Evolutionary conservation across 2,329 filamentous ascomycete species (phyloP).

Genomic region (Sporothrix globosa): DNA sequence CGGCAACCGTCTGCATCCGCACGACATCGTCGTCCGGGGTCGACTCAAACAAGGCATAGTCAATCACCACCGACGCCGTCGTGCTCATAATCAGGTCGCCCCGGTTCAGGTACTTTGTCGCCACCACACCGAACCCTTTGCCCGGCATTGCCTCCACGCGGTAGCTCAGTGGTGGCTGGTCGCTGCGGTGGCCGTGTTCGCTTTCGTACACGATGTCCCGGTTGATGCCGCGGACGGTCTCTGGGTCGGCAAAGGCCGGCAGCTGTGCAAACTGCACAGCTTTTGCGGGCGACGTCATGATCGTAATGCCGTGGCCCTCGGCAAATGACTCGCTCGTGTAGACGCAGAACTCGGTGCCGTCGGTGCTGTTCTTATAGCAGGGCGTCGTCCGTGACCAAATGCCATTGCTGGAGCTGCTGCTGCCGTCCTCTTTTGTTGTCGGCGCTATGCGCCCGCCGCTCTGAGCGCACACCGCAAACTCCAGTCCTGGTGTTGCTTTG

Average conservation of each 20-base stretch:
- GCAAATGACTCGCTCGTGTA: conserved; percentile 45
- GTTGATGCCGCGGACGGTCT: conserved; percentile 38
- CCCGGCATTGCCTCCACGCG: conserved; percentile 45
- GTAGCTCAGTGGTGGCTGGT: conserved; percentile 36
- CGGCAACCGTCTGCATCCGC: conserved; percentile 42
- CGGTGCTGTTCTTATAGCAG: conserved; percentile 39
- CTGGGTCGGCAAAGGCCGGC: conserved; percentile 41
- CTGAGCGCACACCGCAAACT: conserved; percentile 27
- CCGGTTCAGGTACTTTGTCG: conserved; percentile 42
- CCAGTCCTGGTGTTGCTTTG: conserved; percentile 9
- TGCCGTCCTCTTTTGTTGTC: neutral
- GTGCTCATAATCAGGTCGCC: conserved; percentile 48
- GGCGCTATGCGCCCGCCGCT: conserved; percentile 13
- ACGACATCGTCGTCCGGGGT: conserved; percentile 40
- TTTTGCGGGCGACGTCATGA: conserved; percentile 45
- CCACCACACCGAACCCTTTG: conserved; percentile 48
- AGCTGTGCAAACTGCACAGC: conserved; percentile 41
- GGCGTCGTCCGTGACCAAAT: conserved; percentile 40
- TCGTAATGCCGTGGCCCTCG: conserved; percentile 45
- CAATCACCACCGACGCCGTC: conserved; percentile 47
- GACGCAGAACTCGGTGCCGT: conserved; percentile 42
- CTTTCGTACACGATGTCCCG: conserved; percentile 39
- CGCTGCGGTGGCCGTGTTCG: conserved; percentile 25
- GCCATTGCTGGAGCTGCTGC: neutral
- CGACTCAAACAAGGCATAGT: conserved; percentile 46